Base-by-base conservation (phyloP, 495 filamentous ascomycete species). In the Annulohypoxylon nitens region DNA sequence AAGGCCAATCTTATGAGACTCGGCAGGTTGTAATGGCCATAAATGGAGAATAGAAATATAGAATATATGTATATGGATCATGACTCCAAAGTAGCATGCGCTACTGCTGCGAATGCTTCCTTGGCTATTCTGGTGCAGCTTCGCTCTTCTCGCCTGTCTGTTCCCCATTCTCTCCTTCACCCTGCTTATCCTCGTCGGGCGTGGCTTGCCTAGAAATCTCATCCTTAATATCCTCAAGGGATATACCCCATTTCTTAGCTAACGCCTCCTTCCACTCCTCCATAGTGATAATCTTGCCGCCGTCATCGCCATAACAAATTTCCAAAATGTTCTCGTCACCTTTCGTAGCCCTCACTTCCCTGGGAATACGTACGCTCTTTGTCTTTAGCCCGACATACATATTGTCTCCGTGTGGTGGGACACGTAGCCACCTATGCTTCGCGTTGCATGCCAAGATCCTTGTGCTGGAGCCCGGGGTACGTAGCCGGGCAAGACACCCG, bases 191-290 rank as follows among this genome's bases (percentile, higher is more conserved):
- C n/a, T 10, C 16, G 2, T 37, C 36, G 25, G 55, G 55, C 0
- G 55, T 41, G 3, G 16, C 36, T 33, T 59, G 55, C 14, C 55
- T 59, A 26, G 55, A 59, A 7, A 41, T 18, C 34, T 59, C 55
- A 5, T 41, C n/a, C 20, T 8, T 59, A 4, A 59, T 41, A 2
- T 59, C 55, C 36, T 59, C 36, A 9, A 59, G 55, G 34, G 55
- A 59, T 1, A 59, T 59, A 9, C 23, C 20, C 55, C 55, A 59
- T n/a, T 59, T 34, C 16, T 41, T 59, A 12, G 55, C 55, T 6
- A 59, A 12, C 55, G 55, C 55, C 36, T 59, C 55, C 5, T 59
- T 59, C 55, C 55, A 59, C 34, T n/a, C 55, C 55, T 41, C 33
- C n/a, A 59, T 16, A 5, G 33, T 12, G 18, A 59, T 59, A 34